Percentiles rank a stretch among this genome's conserved stretches.
phyloP scores from a whole-genome alignment of 768 basidiomycete genomes.

The Tricholoma flavovirens region DNA sequence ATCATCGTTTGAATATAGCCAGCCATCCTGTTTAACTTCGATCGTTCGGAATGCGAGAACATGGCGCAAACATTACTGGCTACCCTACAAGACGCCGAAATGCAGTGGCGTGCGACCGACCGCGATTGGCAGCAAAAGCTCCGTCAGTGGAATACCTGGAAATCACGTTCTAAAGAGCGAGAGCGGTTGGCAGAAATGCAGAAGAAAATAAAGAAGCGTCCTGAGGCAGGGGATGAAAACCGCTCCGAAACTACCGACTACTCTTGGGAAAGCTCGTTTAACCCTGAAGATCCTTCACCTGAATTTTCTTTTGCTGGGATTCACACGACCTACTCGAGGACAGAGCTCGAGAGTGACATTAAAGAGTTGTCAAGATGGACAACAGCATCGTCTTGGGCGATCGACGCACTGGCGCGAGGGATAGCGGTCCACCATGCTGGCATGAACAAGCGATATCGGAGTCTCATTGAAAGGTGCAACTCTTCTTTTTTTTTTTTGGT shows the following conservation, averaged over 20 bases:
- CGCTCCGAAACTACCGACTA: slow-evolving; percentile 9
- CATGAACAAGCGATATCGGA: slow-evolving; percentile 58
- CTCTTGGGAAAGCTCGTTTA: slow-evolving; percentile 49
- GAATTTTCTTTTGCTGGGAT: slow-evolving; percentile 56
- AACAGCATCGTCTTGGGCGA: slow-evolving; percentile 37
- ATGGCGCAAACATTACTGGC: slow-evolving; percentile 36
- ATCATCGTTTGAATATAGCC: slow-evolving; percentile 33
- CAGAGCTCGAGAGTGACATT: slow-evolving; percentile 47
- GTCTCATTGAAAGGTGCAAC: slow-evolving; percentile 48
- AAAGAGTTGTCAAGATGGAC: slow-evolving; percentile 25
- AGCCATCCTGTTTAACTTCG: slow-evolving; percentile 64
- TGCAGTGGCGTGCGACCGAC: slow-evolving; percentile 40
- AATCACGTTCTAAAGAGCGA: slow-evolving; percentile 39
- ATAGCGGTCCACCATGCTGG: slow-evolving; percentile 68
- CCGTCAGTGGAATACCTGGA: slow-evolving; percentile 46
- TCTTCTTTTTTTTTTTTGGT: not conserved
- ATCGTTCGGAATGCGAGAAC: slow-evolving; percentile 52
- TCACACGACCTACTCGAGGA: slow-evolving; percentile 35
- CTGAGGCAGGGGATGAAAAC: slow-evolving; percentile 21
- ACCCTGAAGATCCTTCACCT: slow-evolving; percentile 50
- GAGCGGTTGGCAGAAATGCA: slow-evolving; percentile 36
- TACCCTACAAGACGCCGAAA: slow-evolving; percentile 39
- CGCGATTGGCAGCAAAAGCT: slow-evolving; percentile 48
- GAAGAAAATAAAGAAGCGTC: slow-evolving; percentile 31
- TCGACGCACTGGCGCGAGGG: slow-evolving; percentile 48